These are phyloP conservation scores for Entophlyctis helioformis DNA, from an alignment of 192 early-diverging fungal species.

Conservation along the genomic window DNA sequence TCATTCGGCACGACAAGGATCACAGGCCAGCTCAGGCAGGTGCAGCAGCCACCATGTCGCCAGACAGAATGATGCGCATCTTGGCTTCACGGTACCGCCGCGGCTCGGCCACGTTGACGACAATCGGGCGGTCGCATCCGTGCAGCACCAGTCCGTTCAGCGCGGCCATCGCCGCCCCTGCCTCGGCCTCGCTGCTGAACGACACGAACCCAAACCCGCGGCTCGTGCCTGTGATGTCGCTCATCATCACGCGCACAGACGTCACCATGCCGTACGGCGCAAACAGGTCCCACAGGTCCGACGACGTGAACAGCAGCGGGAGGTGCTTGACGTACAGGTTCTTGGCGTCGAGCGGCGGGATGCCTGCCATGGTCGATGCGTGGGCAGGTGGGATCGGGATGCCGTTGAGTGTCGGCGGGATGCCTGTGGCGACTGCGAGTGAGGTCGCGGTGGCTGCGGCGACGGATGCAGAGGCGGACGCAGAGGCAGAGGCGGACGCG, in stretches of 20 bases:
- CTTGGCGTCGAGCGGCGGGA: conserved; percentile 13
- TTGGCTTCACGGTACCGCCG: conserved; percentile 29
- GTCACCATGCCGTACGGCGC: conserved; percentile 26
- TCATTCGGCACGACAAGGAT: too few species aligned
- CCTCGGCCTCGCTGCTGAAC: conserved; percentile 20
- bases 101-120: conserved; percentile 41
- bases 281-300: conserved; percentile 32
- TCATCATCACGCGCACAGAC: conserved; percentile 34
- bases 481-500: too few species aligned
- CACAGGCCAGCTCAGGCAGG: too few species aligned
- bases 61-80: too few species aligned
- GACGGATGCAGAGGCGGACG: too few species aligned
- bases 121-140: conserved; percentile 20
- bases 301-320: conserved; percentile 24
- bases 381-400: too few species aligned
- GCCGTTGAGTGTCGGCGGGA: neutral
- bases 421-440: too few species aligned
- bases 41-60: too few species aligned
- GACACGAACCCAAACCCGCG: conserved; percentile 41
- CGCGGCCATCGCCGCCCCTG: conserved; percentile 24
- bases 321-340: conserved; percentile 44
- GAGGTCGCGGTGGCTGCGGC: too few species aligned
- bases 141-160: conserved; percentile 22
- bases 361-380: neutral
- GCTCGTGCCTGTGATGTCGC: conserved; percentile 25